These are phyloP conservation scores for Helotiales sp. DNA, from an alignment of 2,329 filamentous ascomycete genomes.

Conservation along the genomic window DNA sequence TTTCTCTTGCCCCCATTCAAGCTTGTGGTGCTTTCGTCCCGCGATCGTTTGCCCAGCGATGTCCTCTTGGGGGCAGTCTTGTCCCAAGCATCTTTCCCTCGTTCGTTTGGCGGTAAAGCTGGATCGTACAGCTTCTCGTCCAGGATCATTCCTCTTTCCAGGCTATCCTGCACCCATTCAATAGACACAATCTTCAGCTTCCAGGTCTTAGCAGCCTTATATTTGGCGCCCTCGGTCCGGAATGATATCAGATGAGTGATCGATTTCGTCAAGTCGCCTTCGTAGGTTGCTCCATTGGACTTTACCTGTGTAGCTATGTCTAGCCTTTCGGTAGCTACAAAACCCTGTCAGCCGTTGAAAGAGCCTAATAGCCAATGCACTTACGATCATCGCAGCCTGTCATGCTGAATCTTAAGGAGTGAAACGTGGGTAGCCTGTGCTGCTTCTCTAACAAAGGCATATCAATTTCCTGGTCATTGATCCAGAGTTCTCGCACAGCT, in stretches of 20 bases:
- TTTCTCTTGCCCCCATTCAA: slow-evolving; percentile 72
- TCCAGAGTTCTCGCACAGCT: slow-evolving; percentile 79
- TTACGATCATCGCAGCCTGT: slow-evolving; percentile 73
- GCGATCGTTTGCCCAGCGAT: slow-evolving; percentile 62
- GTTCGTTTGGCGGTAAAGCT: slow-evolving; percentile 67
- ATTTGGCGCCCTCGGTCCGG: slow-evolving; percentile 84
- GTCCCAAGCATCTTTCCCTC: slow-evolving; percentile 79
- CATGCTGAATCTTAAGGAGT: slow-evolving; percentile 67
- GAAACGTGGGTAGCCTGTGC: slow-evolving; percentile 68
- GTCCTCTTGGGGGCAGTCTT: slow-evolving; percentile 54
- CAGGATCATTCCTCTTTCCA: slow-evolving; percentile 86
- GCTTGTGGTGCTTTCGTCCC: slow-evolving; percentile 53
- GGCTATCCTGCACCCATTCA: slow-evolving; percentile 84
- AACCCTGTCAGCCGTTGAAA: slow-evolving; percentile 33
- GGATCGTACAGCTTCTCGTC: slow-evolving; percentile 88
- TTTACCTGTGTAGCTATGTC: slow-evolving; percentile 65
- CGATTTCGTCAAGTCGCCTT: slow-evolving; percentile 81
- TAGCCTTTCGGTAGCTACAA: slow-evolving; percentile 66
- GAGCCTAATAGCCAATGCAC: slow-evolving; percentile 44
- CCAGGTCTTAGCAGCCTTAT: slow-evolving; percentile 85
- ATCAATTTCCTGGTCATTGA: slow-evolving; percentile 76
- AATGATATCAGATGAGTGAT: slow-evolving; percentile 89
- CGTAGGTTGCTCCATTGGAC: slow-evolving; percentile 83
- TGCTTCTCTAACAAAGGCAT: slow-evolving; percentile 70
- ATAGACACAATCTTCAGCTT: slow-evolving; percentile 76